Conservation (phyloP, 2,329 filamentous ascomycete genomes). For the Colletotrichum coccodes region DNA sequence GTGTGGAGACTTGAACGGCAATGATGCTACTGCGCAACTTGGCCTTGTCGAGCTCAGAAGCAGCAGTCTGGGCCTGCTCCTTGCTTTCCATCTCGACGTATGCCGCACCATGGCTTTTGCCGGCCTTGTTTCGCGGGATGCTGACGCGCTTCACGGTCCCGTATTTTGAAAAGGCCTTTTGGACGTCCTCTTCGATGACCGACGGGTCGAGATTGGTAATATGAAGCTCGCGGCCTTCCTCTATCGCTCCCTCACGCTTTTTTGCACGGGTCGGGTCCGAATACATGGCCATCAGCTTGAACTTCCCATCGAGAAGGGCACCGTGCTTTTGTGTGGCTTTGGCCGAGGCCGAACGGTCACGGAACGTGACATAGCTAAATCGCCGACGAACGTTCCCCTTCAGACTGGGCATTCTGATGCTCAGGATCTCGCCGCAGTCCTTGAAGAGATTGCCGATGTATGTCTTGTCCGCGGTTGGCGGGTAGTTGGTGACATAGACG, state of each 20-base stretch:
- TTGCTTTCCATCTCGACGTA: conserved; percentile 82
- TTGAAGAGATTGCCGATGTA: conserved; percentile 77
- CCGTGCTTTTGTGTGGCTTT: conserved; percentile 80
- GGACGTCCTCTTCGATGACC: conserved; percentile 74
- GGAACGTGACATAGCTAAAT: conserved; percentile 97
- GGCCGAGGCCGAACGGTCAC: conserved; percentile 72
- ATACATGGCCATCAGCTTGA: conserved; percentile 80
- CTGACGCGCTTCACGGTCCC: conserved; percentile 80
- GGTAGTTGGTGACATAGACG: conserved; percentile 91
- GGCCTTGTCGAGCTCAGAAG: conserved; percentile 75
- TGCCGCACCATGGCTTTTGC: conserved; percentile 79
- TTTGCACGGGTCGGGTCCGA: conserved; percentile 86
- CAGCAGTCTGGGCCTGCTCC: conserved; percentile 74
- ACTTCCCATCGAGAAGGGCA: conserved; percentile 72
- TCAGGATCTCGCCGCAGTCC: conserved; percentile 83
- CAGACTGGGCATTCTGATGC: conserved; percentile 89
- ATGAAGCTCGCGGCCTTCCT: conserved; percentile 90
- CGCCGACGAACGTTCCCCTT: conserved; percentile 89
- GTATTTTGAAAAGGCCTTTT: conserved; percentile 77
- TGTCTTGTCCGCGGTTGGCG: conserved; percentile 76
- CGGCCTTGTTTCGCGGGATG: conserved; percentile 74
- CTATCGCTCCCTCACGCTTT: conserved; percentile 79
- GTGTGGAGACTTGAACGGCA: conserved; percentile 69
- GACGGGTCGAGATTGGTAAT: conserved; percentile 75
- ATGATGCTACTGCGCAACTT: conserved; percentile 76